These are phyloP conservation scores for Cucurbita maxima DNA, from an alignment of 306 rosid genomes.

Conservation along the genomic window DNA sequence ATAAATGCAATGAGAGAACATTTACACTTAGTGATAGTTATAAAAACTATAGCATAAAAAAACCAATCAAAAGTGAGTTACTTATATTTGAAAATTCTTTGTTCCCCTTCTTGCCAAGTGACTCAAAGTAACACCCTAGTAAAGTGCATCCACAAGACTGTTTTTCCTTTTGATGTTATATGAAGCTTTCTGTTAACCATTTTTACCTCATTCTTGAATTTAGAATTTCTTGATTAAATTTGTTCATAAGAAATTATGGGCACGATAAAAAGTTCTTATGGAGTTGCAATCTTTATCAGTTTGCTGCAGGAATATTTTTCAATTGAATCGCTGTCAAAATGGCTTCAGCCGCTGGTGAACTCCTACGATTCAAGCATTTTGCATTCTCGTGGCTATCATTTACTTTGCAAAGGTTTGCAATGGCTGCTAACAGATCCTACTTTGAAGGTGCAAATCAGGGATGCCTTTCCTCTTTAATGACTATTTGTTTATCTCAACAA, in stretches of 20 bases:
- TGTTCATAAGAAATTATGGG: background rate
- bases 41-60: no score
- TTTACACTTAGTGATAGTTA: no score
- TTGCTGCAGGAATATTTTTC: conserved; percentile 28
- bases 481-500: no score
- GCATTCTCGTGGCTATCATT: conserved; percentile 26
- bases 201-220: background rate
- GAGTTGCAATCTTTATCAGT: conserved; percentile 20
- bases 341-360: conserved; percentile 22
- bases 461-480: no score
- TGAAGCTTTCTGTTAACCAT: background rate
- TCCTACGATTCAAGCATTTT: conserved; percentile 21
- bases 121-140: no score
- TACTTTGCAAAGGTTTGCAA: conserved; percentile 30
- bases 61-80: no score
- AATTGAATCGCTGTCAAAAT: conserved; percentile 9
- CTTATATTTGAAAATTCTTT: no score
- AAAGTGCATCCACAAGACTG: no score
- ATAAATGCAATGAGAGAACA: no score
- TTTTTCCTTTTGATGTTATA: no score
- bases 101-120: no score
- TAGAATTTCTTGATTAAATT: background rate
- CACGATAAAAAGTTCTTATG: conserved; percentile 9
- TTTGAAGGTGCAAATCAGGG: conserved; percentile 24
- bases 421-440: conserved; percentile 39